Evolutionary conservation across 2,329 filamentous ascomycete species (phyloP).

Genomic region (Arthrobotrys sinensis): DNA sequence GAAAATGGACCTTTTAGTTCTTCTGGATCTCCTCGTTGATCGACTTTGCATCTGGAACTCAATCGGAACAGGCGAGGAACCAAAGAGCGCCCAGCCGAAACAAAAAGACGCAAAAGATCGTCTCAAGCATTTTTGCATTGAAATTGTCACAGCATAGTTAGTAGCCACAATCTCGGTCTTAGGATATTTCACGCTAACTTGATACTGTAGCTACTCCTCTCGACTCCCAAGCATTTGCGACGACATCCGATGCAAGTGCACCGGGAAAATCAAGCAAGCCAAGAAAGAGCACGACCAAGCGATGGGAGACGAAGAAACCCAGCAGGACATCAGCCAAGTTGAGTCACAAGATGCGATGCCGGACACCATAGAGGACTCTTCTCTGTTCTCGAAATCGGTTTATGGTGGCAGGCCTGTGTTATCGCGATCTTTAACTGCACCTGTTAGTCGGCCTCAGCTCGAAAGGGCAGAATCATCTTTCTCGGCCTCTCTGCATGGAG

Average conservation of each 20-base stretch:
- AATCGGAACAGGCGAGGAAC: slow-evolving; percentile 68
- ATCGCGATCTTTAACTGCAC: slow-evolving; percentile 51
- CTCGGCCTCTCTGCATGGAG: slow-evolving; percentile 40
- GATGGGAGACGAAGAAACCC: neutral
- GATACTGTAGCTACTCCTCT: slow-evolving; percentile 76
- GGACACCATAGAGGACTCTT: slow-evolving; percentile 16
- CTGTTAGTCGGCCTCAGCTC: slow-evolving; percentile 26
- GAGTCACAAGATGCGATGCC: slow-evolving; percentile 28
- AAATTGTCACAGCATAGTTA: slow-evolving; percentile 85
- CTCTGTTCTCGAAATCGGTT: slow-evolving; percentile 35
- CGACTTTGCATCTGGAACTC: slow-evolving; percentile 88
- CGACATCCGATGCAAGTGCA: slow-evolving; percentile 52
- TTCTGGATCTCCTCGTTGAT: slow-evolving; percentile 82
- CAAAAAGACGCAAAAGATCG: slow-evolving; percentile 72
- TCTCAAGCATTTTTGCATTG: slow-evolving; percentile 82
- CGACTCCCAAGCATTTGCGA: slow-evolving; percentile 81
- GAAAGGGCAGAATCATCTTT: slow-evolving; percentile 50
- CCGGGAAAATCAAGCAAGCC: slow-evolving; percentile 66
- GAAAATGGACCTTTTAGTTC: slow-evolving; percentile 71
- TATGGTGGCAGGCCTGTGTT: slow-evolving; percentile 22
- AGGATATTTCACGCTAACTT: slow-evolving; percentile 62
- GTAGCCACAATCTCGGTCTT: slow-evolving; percentile 64
- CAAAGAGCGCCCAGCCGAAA: slow-evolving; percentile 61
- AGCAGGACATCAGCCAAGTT: slow-evolving; percentile 10
- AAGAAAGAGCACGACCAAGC: slow-evolving; percentile 65